phyloP scores from a whole-genome alignment of 2,329 filamentous ascomycete species.

The Phaeophleospora eucalypticola region DNA sequence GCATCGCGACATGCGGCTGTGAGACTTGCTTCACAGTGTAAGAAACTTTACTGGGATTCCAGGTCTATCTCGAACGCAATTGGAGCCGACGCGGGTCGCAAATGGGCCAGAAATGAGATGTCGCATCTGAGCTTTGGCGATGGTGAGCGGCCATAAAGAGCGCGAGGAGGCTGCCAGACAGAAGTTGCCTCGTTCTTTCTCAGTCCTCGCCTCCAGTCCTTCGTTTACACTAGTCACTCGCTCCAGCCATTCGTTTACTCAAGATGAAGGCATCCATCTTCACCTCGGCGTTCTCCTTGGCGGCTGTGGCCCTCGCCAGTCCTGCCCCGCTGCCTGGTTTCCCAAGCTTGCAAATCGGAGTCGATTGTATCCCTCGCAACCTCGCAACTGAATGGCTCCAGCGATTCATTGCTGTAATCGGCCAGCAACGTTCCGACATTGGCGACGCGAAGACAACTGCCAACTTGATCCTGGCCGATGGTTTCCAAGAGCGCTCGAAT shows the following conservation, averaged over 20 bases:
- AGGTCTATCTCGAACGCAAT: no score
- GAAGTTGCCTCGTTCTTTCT: not conserved
- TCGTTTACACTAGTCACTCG: constrained; percentile 6
- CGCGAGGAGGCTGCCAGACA: not conserved
- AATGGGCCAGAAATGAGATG: no score
- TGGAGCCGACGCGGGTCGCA: no score
- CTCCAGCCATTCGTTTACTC: constrained; percentile 4
- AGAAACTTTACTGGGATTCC: no score
- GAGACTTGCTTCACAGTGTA: no score
- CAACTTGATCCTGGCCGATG: constrained; percentile 11
- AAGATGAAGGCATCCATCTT: constrained; percentile 11
- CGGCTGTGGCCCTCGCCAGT: not conserved
- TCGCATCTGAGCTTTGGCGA: no score
- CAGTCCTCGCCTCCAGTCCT: not conserved
- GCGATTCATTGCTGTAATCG: constrained; percentile 10
- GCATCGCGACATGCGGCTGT: no score
- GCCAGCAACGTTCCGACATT: constrained; percentile 1
- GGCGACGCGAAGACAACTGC: constrained; percentile 2
- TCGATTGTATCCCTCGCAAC: constrained; percentile 7
- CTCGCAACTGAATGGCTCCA: constrained; percentile 6
- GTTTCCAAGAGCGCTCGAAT: constrained; percentile 14
- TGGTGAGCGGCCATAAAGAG: no score
- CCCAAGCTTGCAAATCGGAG: not conserved
- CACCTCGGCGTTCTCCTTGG: constrained; percentile 6
- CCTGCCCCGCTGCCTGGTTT: not conserved